A percentile compares a stretch with the other conserved stretches of the same genome.
Evolutionary conservation across 352 stramenopile species (phyloP).

Genomic region (Globisporangium okanoganense): DNA sequence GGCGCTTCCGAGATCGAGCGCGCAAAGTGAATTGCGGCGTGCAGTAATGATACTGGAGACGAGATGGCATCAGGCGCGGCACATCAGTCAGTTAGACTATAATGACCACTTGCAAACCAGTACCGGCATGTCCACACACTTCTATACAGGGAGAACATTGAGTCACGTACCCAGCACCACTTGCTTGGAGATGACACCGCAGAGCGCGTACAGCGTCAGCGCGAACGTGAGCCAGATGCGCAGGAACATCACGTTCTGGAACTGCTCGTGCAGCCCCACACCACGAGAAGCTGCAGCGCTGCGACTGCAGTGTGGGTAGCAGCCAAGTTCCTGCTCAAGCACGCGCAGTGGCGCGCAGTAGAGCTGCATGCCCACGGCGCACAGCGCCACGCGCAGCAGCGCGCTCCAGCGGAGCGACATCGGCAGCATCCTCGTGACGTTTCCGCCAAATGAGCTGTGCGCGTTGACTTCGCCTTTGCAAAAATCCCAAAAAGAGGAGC

Average conservation of each 20-base stretch:
- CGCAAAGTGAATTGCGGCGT: slow-evolving; percentile 20
- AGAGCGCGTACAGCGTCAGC: slow-evolving; percentile 13
- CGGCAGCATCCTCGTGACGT: too few species aligned
- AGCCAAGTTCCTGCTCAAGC: slow-evolving; percentile 3
- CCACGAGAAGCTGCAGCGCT: background rate
- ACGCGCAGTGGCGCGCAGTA: slow-evolving; percentile 14
- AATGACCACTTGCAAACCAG: background rate
- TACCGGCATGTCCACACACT: too few species aligned
- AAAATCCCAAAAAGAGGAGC: background rate
- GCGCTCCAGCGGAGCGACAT: slow-evolving; percentile 4
- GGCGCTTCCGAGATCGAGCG: slow-evolving; percentile 1
- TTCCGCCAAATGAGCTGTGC: too few species aligned
- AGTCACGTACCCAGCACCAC: slow-evolving; percentile 12
- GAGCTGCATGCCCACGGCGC: slow-evolving; percentile 2
- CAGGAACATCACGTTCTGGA: slow-evolving; percentile 12
- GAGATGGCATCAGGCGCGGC: too few species aligned
- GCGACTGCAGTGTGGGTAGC: background rate
- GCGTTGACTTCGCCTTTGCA: too few species aligned
- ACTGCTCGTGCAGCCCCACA: background rate
- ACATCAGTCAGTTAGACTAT: background rate
- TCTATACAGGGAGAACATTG: background rate
- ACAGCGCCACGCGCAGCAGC: background rate
- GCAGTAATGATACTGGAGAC: slow-evolving; percentile 11
- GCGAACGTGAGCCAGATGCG: slow-evolving; percentile 19
- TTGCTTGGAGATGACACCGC: slow-evolving; percentile 9